These are phyloP conservation scores for Metschnikowia borealis DNA, from an alignment of 805 yeast species.

Conservation along the genomic window DNA sequence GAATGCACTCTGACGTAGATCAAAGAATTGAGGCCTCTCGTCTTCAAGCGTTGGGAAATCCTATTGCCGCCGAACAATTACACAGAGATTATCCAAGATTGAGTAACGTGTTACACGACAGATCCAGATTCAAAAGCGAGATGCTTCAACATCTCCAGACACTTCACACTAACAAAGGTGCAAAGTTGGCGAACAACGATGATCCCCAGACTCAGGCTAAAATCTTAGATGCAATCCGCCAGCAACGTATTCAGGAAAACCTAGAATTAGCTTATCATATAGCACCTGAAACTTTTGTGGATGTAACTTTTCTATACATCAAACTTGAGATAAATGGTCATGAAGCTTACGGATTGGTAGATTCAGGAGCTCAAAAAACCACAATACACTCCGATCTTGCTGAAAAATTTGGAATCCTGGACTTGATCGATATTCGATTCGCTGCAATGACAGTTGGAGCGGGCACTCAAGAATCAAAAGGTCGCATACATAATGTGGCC, in stretches of 20 bases:
- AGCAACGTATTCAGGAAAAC: slow-evolving; percentile 75
- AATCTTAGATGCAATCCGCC: slow-evolving; percentile 63
- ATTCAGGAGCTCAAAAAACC: slow-evolving; percentile 92
- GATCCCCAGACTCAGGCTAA: slow-evolving; percentile 63
- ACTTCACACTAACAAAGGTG: slow-evolving; percentile 23
- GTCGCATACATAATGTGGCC: slow-evolving; percentile 86
- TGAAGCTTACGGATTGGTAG: slow-evolving; percentile 88
- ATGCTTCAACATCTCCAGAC: slow-evolving; percentile 25
- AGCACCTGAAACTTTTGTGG: slow-evolving; percentile 85
- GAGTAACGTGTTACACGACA: slow-evolving; percentile 43
- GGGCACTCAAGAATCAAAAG: slow-evolving; percentile 73
- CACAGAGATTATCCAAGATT: slow-evolving; percentile 44
- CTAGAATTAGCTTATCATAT: slow-evolving; percentile 75
- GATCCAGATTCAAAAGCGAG: slow-evolving; percentile 42
- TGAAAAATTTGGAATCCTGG: slow-evolving; percentile 61
- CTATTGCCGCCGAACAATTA: slow-evolving; percentile 35
- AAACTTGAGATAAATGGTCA: slow-evolving; percentile 73
- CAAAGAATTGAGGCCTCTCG: slow-evolving; percentile 41
- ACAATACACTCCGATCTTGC: slow-evolving; percentile 78
- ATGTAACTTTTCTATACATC: slow-evolving; percentile 80
- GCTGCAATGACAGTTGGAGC: slow-evolving; percentile 87
- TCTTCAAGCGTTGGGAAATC: slow-evolving; percentile 44
- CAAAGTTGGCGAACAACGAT: slow-evolving; percentile 27
- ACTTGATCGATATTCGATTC: slow-evolving; percentile 75
- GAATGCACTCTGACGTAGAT: neutral